Evolutionary conservation across 768 basidiomycete genomes (phyloP), one percentile per base, ranked within the genome.

Genomic region (Tylopilus sp.): DNA sequence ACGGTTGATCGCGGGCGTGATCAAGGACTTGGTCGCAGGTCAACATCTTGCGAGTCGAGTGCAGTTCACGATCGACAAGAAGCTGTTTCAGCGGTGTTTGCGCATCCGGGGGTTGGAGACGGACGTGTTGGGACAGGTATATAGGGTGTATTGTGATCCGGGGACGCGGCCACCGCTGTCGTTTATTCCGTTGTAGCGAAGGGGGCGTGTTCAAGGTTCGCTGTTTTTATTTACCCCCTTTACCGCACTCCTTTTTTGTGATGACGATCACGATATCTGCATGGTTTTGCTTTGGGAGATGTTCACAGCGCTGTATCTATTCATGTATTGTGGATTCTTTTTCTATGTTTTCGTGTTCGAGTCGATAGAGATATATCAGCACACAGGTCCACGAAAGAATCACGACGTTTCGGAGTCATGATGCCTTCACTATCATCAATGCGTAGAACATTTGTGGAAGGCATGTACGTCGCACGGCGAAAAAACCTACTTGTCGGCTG

Each of bases 1-100:
- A 64, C 81, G 91, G 31, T 71, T 85, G 57, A 87, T 90, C 47
- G 88, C 91, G 10, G 79, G 79, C 15, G 84, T 89, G 38, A 88
- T 92, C 71, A 90, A 91, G 66, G 78, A 80, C 7, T 71, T 92
- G 48, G 88, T 92, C 8, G 82, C 85, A 10, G 88, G 88, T 2
- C 91, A 92, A 63, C 91, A 92, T 60, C 78, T 91, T 10, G 87
- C 91, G 2, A 82, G 84, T 51, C 79, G 80, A 23, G 76, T 90
- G 25, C 80, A 87, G 35, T 85, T 80, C 56, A 76, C 79, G 25
- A 71, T 85, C 31, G 88, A 92, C 68, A 85, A 83, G 71, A 86
- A 81, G 67, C 67, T 89, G 42, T 88, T 87, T 71, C 85, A 88
- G 66, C 79, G 75, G 55, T 91, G 89, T 65, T 71, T 91, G 45